Evolutionary conservation across 371 early-diverging fungal species (phyloP).

Genomic region (Umbelopsis sp.): DNA sequence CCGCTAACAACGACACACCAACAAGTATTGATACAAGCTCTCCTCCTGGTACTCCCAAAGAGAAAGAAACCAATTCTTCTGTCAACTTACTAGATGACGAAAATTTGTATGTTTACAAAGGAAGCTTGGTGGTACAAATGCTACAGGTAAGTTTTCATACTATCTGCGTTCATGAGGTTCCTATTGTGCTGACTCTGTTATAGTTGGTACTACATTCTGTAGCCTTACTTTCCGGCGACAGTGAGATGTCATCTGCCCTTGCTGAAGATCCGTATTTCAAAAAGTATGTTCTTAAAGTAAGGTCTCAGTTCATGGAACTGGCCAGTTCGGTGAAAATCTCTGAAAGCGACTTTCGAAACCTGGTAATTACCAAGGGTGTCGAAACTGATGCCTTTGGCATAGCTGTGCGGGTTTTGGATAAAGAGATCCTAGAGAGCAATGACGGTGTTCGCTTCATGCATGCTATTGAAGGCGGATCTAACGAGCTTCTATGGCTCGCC

Average conservation of each 20-base stretch:
- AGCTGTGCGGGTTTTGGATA: constrained; percentile 43
- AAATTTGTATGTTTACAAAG: constrained; percentile 40
- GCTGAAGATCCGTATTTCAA: constrained; percentile 4
- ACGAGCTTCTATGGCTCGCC: constrained; percentile 40
- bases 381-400: constrained; percentile 59
- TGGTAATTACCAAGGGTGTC: constrained; percentile 61
- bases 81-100: constrained; percentile 20
- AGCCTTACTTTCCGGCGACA: constrained; percentile 33
- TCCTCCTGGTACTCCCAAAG: neutral
- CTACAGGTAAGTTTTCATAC: constrained; percentile 39
- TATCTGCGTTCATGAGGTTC: neutral
- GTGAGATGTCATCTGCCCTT: constrained; percentile 3
- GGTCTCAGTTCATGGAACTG: constrained; percentile 25
- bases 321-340: constrained; percentile 38
- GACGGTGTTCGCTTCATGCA: constrained; percentile 34
- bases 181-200: neutral
- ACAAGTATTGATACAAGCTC: constrained; percentile 16
- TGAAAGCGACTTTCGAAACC: constrained; percentile 25
- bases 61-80: constrained; percentile 1
- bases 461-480: constrained; percentile 42
- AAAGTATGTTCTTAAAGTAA: neutral
- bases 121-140: constrained; percentile 42
- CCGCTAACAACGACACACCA: neutral
- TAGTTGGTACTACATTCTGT: constrained; percentile 48
- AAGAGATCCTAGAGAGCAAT: constrained; percentile 29